phyloP scores from a whole-genome alignment of 2,329 filamentous ascomycete genomes.

The Neonectria magnoliae region DNA sequence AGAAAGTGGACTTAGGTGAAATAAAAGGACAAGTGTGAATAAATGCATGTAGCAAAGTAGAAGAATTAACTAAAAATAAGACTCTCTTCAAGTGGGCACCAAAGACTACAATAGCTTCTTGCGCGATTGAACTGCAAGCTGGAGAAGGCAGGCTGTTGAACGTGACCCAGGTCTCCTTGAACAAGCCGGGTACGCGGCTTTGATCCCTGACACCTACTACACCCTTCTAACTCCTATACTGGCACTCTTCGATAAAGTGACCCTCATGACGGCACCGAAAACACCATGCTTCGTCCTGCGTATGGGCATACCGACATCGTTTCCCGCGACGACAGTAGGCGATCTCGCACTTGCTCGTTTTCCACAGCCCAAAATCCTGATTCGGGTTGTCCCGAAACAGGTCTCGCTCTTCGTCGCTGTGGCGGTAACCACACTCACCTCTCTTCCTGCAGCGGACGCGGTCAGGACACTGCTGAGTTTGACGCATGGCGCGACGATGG shows the following conservation, averaged over 20 bases:
- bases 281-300: background rate
- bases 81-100: background rate
- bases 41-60: background rate
- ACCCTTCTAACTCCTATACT: background rate
- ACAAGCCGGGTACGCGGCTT: background rate
- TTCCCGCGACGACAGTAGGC: background rate
- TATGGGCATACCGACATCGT: background rate
- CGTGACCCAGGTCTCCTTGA: background rate
- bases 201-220: background rate
- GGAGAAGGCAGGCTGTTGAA: background rate
- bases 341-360: background rate
- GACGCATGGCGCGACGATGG: background rate
- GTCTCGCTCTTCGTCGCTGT: background rate
- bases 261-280: background rate
- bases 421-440: background rate
- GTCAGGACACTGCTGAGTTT: background rate
- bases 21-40: background rate
- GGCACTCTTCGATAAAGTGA: background rate
- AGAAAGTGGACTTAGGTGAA: too few species aligned
- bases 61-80: background rate
- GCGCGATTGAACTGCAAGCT: background rate
- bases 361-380: background rate
- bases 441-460: background rate
- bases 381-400: background rate
- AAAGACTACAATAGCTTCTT: background rate